Evolutionary conservation across 176 grass and related monocot genomes (phyloP).

Genomic region (Pontederia crassipes): DNA sequence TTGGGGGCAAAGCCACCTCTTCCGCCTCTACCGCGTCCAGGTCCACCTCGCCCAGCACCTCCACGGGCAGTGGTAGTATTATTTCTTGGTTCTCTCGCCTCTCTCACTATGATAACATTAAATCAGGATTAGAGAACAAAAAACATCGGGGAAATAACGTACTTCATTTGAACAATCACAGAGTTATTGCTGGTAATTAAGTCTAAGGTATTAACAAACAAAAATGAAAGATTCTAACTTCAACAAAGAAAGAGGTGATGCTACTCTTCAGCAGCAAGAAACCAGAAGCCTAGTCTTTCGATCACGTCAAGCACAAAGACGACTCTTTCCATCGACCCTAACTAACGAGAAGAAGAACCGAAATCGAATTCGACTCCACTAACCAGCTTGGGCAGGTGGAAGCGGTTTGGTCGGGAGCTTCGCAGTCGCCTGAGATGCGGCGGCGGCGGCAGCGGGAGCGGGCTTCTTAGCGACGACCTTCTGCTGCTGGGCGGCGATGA

Average conservation of each 20-base stretch:
- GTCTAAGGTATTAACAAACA: too few species aligned
- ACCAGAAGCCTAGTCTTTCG: too few species aligned
- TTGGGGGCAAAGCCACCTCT: constrained; percentile 39
- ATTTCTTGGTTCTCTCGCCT: constrained; percentile 32
- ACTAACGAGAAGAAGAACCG: not conserved
- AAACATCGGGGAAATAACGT: too few species aligned
- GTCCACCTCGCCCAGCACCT: constrained; percentile 43
- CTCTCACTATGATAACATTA: not conserved
- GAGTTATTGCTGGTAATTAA: not conserved
- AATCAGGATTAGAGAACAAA: not conserved
- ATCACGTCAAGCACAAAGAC: not conserved
- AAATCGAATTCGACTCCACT: constrained; percentile 5
- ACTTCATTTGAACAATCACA: not conserved
- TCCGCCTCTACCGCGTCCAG: constrained; percentile 47
- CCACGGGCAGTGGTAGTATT: constrained; percentile 36
- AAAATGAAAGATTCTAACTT: too few species aligned
- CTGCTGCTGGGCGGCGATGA: constrained; percentile 36
- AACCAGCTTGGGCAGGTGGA: constrained; percentile 62
- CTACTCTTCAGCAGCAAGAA: too few species aligned
- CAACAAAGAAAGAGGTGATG: too few species aligned
- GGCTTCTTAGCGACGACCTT: constrained; percentile 26
- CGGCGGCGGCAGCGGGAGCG: constrained; percentile 14
- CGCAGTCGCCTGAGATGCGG: constrained; percentile 10
- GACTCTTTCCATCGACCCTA: not conserved
- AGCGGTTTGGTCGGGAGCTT: constrained; percentile 62